Evolutionary conservation across 2,329 filamentous ascomycete genomes (phyloP).

Genomic region (Piedraia hortae): DNA sequence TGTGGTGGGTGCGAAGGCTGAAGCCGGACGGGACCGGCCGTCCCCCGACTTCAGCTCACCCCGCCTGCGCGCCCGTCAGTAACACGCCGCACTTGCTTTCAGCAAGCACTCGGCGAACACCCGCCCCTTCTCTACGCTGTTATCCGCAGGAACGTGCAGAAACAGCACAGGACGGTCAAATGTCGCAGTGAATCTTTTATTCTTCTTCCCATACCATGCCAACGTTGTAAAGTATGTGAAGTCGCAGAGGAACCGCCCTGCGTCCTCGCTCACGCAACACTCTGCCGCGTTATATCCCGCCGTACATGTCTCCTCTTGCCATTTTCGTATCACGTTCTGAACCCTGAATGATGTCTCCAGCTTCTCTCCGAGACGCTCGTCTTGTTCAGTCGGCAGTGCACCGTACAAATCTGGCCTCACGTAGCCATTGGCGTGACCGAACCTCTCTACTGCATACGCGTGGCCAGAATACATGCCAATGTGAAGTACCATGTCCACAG

Average conservation of each 20-base stretch:
- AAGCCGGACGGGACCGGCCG: too few relatives aligned
- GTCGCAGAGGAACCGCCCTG: constrained; percentile 18
- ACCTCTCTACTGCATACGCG: constrained; percentile 36
- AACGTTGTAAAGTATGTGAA: constrained; percentile 19
- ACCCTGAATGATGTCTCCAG: constrained; percentile 10
- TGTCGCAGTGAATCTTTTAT: constrained; percentile 4
- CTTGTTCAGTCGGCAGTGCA: constrained; percentile 7
- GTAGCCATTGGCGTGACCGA: constrained; percentile 47
- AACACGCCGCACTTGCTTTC: constrained; percentile 12
- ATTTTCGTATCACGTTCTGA: constrained; percentile 9
- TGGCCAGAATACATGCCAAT: constrained; percentile 48
- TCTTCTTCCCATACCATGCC: constrained; percentile 10
- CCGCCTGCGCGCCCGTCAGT: too few relatives aligned
- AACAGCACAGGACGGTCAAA: constrained; percentile 14
- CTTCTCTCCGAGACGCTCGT: constrained; percentile 5
- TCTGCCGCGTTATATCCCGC: constrained; percentile 7
- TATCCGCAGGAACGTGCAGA: constrained; percentile 16
- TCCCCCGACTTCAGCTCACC: too few relatives aligned
- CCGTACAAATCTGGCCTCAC: constrained; percentile 36
- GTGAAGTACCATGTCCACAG: constrained; percentile 42
- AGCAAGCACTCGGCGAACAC: constrained; percentile 10
- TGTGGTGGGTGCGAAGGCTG: too few relatives aligned
- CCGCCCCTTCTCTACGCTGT: constrained; percentile 11
- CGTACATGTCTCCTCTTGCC: constrained; percentile 7
- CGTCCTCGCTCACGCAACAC: constrained; percentile 15